Conservation (phyloP, 148 eudicot species). For the Persicaria tinctoria region DNA sequence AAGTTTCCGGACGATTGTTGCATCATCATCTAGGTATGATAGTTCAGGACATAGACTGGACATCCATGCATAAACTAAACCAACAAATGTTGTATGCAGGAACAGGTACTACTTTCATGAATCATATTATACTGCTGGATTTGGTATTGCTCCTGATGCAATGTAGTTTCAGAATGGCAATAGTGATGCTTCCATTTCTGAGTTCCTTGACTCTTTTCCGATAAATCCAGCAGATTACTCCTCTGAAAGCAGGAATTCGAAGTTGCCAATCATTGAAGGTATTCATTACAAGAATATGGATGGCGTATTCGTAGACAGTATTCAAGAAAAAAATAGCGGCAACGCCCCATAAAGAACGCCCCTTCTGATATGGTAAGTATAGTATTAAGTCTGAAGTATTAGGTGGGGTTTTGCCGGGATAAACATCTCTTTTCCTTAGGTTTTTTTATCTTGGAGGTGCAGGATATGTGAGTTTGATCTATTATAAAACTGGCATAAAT, state of each 20-base stretch:
- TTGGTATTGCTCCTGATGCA: slow-evolving; percentile 27
- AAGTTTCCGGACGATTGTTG: slow-evolving; percentile 47
- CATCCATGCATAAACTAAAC: too few species aligned
- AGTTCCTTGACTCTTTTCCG: slow-evolving; percentile 41
- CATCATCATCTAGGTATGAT: slow-evolving; percentile 23
- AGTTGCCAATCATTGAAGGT: neutral
- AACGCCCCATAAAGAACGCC: neutral
- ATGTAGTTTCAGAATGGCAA: slow-evolving; percentile 27
- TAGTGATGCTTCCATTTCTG: slow-evolving; percentile 25
- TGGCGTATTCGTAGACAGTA: slow-evolving; percentile 14
- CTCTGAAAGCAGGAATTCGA: slow-evolving; percentile 5
- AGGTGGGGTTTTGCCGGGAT: neutral
- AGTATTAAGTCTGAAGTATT: neutral
- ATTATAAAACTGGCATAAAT: neutral
- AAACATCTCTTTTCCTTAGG: neutral
- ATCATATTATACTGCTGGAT: slow-evolving; percentile 17
- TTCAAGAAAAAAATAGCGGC: slow-evolving; percentile 23
- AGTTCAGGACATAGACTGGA: slow-evolving; percentile 18
- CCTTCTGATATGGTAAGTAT: too few species aligned
- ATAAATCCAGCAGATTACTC: slow-evolving; percentile 24
- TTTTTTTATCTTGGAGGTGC: neutral
- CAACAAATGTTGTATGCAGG: slow-evolving; percentile 31
- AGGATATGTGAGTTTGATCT: neutral
- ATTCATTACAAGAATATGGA: slow-evolving; percentile 4
- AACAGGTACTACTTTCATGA: slow-evolving; percentile 27